phyloP scores from a whole-genome alignment of 1,284 basidiomycete genomes.

The Meira nashicola region DNA sequence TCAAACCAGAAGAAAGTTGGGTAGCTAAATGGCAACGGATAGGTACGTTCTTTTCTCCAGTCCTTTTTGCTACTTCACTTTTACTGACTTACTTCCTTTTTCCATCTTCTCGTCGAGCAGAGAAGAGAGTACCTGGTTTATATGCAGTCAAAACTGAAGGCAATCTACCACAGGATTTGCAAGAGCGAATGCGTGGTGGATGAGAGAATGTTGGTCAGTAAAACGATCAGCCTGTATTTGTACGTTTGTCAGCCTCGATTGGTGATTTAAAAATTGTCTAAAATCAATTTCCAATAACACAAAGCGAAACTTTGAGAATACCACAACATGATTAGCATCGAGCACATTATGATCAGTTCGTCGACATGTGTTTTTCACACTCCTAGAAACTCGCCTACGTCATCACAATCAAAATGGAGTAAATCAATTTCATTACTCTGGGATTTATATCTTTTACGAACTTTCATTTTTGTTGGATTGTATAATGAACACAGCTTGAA shows the following conservation, averaged over 20 bases:
- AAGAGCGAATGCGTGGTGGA: constrained; percentile 6
- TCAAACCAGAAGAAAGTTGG: constrained; percentile 87
- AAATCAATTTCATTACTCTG: too few relatives aligned
- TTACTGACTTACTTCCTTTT: too few relatives aligned
- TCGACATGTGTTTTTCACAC: background rate
- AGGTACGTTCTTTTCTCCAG: constrained; percentile 20
- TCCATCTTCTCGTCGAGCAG: constrained; percentile 21
- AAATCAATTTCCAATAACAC: too few relatives aligned
- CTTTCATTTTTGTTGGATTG: too few relatives aligned
- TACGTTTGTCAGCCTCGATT: background rate
- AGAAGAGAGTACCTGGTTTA: constrained; percentile 48
- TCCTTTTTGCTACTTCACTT: too few relatives aligned
- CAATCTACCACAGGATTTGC: constrained; percentile 32
- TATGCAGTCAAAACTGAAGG: constrained; percentile 52
- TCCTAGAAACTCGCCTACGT: too few relatives aligned
- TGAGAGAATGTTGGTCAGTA: background rate
- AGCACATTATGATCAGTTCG: too few relatives aligned
- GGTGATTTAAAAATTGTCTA: background rate
- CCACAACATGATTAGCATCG: background rate
- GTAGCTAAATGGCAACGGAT: constrained; percentile 61
- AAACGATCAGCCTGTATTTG: background rate
- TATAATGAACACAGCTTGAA: too few relatives aligned
- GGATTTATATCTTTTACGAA: too few relatives aligned
- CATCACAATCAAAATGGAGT: too few relatives aligned
- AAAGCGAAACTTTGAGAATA: too few relatives aligned